Base-by-base conservation (phyloP, 495 filamentous ascomycete species). In the Neurospora sp. region DNA sequence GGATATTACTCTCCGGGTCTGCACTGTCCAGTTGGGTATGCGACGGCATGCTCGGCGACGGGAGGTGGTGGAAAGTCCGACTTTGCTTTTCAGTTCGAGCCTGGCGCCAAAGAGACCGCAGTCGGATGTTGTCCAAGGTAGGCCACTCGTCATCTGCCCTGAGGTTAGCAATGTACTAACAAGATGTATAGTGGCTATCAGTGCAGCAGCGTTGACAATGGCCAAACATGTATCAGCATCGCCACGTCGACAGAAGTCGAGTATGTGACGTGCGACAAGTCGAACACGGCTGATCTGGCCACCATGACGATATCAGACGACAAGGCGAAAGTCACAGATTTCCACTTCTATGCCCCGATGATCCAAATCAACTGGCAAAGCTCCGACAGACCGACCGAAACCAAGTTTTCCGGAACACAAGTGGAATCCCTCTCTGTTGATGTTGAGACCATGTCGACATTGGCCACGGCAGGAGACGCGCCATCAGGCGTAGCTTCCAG, bases 311-410 rank as follows among this genome's bases (percentile, higher is more conserved):
- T 80, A 9, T 76, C 80, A 4, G 44, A 77, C 39, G 23, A 73
- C 0, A 37, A 74, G n/a, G 78, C 73, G 0, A 75, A 77, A 70
- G 76, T 79, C 40, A 78, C 77, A 2, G 76, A 74, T 2, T 75
- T 81, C 74, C 78, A 72, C 37, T 66, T 83, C 0, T 78, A 77
- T 23, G 80, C 81, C 4, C 79, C 80, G 20, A 81, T 83, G 79
- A 77, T 83, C 70, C 80, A 83, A 72, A 79, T 83, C 74, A 80
- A 82, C 77, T 82, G 75, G 75, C 80, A 82, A 35, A 75, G 75
- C 74, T 77, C 72, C 72, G 80, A 82, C 69, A 73, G 71, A n/a
- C 74, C 72, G 12, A 42, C 42, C 39, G 54, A 66, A 6, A 18
- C 54, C 27, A 14, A 16, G 27, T 31, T 37, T 35, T 35, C 54